These are phyloP conservation scores for Candolleomyces eurysporus DNA, from an alignment of 768 basidiomycete species.

Conservation along the genomic window DNA sequence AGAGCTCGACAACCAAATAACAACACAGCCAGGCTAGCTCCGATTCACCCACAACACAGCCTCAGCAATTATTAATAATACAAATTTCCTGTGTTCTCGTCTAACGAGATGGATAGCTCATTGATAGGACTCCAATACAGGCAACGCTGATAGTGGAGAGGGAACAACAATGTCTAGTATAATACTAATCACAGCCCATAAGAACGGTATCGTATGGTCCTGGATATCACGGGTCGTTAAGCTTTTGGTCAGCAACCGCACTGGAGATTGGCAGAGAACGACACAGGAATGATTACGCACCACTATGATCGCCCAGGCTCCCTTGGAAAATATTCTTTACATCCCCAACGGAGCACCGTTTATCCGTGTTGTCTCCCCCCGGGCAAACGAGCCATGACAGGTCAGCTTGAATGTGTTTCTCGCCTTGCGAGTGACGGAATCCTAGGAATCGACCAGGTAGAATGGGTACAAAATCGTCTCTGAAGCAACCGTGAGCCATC, in stretches of 20 bases:
- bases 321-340: constrained; percentile 22
- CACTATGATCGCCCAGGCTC: constrained; percentile 21
- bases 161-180: not conserved
- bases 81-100: too few species aligned
- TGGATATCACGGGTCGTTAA: not conserved
- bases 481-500: constrained; percentile 3
- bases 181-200: constrained; percentile 2
- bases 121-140: too few species aligned
- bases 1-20: too few species aligned
- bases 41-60: too few species aligned
- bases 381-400: constrained; percentile 26
- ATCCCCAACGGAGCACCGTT: constrained; percentile 19
- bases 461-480: constrained; percentile 27
- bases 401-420: constrained; percentile 37
- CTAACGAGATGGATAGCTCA: too few species aligned
- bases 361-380: constrained; percentile 24
- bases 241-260: not conserved
- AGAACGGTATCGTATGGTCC: constrained; percentile 9
- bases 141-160: too few species aligned
- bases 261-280: too few species aligned
- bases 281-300: constrained; percentile 6
- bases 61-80: too few species aligned
- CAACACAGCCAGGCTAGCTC: too few species aligned
- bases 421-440: constrained; percentile 39
- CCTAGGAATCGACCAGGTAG: constrained; percentile 37